Percentiles rank a stretch among this genome's conserved stretches.
Evolutionary conservation across 768 basidiomycete species (phyloP).

Genomic region (Coprinopsis marcescibilis): DNA sequence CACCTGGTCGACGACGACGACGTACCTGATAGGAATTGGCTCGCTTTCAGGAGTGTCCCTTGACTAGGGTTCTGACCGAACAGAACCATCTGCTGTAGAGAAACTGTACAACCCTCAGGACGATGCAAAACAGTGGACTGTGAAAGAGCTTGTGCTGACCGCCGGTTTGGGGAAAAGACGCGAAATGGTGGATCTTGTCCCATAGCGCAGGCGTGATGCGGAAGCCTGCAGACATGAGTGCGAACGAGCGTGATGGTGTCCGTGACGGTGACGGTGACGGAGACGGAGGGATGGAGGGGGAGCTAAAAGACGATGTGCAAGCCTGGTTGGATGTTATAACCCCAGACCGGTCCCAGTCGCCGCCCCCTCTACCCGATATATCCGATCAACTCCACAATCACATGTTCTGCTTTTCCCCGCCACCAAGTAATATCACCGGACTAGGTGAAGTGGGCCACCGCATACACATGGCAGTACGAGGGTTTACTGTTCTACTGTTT

Average conservation of each 20-base stretch:
- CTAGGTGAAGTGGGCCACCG: no score
- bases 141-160: conserved; percentile 38
- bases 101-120: conserved; percentile 45
- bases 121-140: conserved; percentile 39
- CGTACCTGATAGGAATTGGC: conserved; percentile 78
- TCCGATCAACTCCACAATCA: conserved; percentile 4
- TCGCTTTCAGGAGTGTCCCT: conserved; percentile 88
- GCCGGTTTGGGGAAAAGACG: conserved; percentile 89
- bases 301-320: no score
- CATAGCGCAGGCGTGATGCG: conserved; percentile 74
- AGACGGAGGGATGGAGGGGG: no score
- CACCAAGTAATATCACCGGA: no score
- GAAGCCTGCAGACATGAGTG: conserved; percentile 51
- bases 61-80: conserved; percentile 96
- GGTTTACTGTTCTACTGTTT: no score
- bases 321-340: no score
- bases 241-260: conserved; percentile 4
- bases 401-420: conserved; percentile 8
- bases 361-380: neutral
- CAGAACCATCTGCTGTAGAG: conserved; percentile 94
- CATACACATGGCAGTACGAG: no score
- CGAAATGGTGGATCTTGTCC: conserved; percentile 89
- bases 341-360: neutral
- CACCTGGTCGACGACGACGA: neutral
- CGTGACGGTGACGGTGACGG: no score